Conservation (phyloP, 2,329 filamentous ascomycete species). For the Thelonectria rubi region DNA sequence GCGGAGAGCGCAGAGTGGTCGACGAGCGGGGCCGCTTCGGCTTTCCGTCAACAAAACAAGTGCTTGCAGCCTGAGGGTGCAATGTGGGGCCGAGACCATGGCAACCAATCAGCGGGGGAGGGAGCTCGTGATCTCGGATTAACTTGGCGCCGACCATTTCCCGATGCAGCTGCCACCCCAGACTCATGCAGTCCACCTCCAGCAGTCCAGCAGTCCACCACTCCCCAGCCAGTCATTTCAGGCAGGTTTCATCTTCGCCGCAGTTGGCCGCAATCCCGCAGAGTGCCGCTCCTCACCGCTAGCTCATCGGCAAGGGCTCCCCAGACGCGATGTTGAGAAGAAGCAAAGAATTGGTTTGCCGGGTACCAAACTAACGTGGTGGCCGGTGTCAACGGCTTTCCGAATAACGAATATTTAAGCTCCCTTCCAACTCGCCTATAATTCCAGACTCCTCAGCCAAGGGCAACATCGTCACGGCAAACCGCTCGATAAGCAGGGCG, state of each 20-base stretch:
- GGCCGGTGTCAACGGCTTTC: background rate
- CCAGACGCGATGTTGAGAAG: background rate
- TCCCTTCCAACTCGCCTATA: background rate
- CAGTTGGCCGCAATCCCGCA: conserved; percentile 7
- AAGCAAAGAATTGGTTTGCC: background rate
- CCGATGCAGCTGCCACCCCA: background rate
- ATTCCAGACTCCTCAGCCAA: background rate
- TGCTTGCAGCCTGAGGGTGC: conserved; percentile 1
- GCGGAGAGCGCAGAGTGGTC: conserved; percentile 11
- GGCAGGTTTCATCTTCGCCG: conserved; percentile 9
- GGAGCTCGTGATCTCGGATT: conserved; percentile 4
- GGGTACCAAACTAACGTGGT: background rate
- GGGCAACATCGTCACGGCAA: background rate
- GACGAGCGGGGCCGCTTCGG: conserved; percentile 37
- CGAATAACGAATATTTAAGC: background rate
- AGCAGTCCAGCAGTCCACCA: background rate
- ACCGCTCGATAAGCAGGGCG: background rate
- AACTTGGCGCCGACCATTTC: conserved; percentile 11
- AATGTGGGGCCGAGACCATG: background rate
- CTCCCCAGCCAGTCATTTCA: background rate
- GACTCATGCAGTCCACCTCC: too few species aligned
- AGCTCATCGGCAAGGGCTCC: background rate
- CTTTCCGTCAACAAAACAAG: conserved; percentile 1
- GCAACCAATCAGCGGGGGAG: background rate
- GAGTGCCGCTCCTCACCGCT: conserved; percentile 15